Conservation (phyloP, 1,284 basidiomycete genomes). For the Trametes sp. region DNA sequence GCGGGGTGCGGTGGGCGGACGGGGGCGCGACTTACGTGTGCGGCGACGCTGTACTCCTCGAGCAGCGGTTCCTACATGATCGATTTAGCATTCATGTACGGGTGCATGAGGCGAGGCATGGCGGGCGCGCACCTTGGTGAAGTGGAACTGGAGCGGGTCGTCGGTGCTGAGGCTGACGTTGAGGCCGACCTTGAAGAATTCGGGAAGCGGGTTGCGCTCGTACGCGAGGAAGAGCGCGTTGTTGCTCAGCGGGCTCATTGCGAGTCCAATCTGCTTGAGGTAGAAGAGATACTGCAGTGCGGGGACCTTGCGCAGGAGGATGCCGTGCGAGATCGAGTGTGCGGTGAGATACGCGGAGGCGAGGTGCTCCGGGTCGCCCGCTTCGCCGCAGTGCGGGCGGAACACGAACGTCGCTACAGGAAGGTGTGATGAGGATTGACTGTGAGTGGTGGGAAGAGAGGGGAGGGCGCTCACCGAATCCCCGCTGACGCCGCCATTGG, state of each 20-base stretch:
- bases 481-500: constrained; percentile 86
- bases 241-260: constrained; percentile 98
- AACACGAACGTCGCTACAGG: constrained; percentile 91
- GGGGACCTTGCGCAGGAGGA: constrained; percentile 96
- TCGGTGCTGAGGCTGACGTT: constrained; percentile 98
- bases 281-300: constrained; percentile 96
- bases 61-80: constrained; percentile 83
- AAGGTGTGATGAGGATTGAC: background rate
- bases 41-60: constrained; percentile 98
- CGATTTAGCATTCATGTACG: background rate
- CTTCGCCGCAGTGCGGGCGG: constrained; percentile 97
- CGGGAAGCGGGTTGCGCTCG: constrained; percentile 96
- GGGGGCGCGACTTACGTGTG: constrained; percentile 68
- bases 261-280: constrained; percentile 95
- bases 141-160: constrained; percentile 95
- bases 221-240: constrained; percentile 98
- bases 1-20: background rate
- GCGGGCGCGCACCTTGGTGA: constrained; percentile 79
- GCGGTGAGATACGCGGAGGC: constrained; percentile 96
- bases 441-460: background rate
- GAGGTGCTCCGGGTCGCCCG: constrained; percentile 97
- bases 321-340: constrained; percentile 99
- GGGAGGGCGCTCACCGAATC: constrained; percentile 79
- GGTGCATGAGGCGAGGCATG: background rate
- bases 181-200: constrained; percentile 96